Base-by-base conservation (phyloP, 768 basidiomycete genomes). In the Lentinula edodes region DNA sequence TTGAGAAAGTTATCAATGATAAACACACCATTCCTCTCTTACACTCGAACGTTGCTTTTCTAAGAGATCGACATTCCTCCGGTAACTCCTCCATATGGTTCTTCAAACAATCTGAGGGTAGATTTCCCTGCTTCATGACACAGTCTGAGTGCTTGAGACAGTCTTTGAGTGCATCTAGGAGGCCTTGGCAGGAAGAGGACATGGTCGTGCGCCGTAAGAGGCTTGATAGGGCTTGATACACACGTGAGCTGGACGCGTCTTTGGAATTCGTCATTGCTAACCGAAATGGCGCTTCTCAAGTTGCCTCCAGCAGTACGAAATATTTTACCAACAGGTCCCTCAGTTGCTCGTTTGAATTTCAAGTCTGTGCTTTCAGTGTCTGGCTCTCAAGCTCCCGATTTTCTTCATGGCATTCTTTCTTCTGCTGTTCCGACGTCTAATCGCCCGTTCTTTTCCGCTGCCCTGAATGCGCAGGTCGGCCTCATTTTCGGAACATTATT, bases 71-170 rank as follows among this genome's bases (percentile, higher is more conserved):
- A 71, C 94, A 96, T 66, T 89, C 81, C 66, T 90, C 86, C 2
- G 94, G 93, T 28, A 96, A 80, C 64, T 93, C 88, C 58, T 87
- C 77, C 23, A 73, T 75, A 73, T 95, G 90, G 32, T 90, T 70
- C 67, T 82, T 85, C 52, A 96, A 80, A 73, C 94, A 96, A 36
- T 91, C 89, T 0, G 92, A 93, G 6, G 94, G 94, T n/a, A 90
- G 78, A 58, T 78, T 74, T 2, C 88, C 85, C 36, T 93, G 78
- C 69, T 90, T 91, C 23, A 89, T 72, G 53, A 96, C 94, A 70
- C 94, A 96, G 69, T 95, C 92, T 0, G 93, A 91, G 67, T 82
- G 83, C 69, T 95, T 80, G 5, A 96, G 73, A 67, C 94, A 96
- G 62, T 89, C 84, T 67, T 91, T 94, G 69, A 96, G 82, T 39